Conservation (phyloP, 2,329 filamentous ascomycete species). For the Paracoccidioides brasiliensis region DNA sequence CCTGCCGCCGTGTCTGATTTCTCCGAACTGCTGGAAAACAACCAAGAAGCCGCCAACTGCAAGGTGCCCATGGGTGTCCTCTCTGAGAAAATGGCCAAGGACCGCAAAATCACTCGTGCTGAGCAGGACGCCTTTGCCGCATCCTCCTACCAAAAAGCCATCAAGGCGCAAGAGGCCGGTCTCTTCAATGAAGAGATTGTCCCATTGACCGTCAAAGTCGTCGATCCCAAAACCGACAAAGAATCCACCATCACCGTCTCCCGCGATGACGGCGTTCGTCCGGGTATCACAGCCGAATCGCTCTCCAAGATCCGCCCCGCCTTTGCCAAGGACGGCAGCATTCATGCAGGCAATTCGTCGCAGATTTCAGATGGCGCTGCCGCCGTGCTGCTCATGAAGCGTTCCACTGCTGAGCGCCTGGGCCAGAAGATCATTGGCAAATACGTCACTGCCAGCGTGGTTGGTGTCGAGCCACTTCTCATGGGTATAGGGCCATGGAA, state of each 20-base stretch:
- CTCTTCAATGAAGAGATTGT: constrained; percentile 86
- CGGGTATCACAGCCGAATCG: constrained; percentile 73
- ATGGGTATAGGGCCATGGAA: constrained; percentile 96
- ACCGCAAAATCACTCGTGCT: constrained; percentile 56
- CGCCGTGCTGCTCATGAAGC: constrained; percentile 90
- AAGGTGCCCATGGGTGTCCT: constrained; percentile 94
- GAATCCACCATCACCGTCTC: constrained; percentile 69
- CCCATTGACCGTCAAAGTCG: constrained; percentile 73
- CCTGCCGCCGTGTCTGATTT: constrained; percentile 84
- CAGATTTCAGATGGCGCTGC: constrained; percentile 95
- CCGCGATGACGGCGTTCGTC: constrained; percentile 75
- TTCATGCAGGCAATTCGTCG: constrained; percentile 91
- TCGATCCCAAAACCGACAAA: constrained; percentile 83
- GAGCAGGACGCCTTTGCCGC: constrained; percentile 89
- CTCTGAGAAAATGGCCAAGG: constrained; percentile 89
- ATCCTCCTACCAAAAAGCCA: constrained; percentile 73
- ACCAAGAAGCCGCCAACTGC: constrained; percentile 81
- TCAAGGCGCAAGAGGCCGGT: constrained; percentile 72
- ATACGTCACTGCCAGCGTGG: constrained; percentile 72
- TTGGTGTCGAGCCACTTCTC: constrained; percentile 80
- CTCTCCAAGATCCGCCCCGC: constrained; percentile 84
- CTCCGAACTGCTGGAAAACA: constrained; percentile 70
- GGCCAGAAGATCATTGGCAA: constrained; percentile 86
- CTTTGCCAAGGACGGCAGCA: constrained; percentile 81
- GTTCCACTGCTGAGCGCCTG: constrained; percentile 74